Base-by-base conservation (phyloP, 768 basidiomycete genomes). In the Botryobasidium botryosum region DNA sequence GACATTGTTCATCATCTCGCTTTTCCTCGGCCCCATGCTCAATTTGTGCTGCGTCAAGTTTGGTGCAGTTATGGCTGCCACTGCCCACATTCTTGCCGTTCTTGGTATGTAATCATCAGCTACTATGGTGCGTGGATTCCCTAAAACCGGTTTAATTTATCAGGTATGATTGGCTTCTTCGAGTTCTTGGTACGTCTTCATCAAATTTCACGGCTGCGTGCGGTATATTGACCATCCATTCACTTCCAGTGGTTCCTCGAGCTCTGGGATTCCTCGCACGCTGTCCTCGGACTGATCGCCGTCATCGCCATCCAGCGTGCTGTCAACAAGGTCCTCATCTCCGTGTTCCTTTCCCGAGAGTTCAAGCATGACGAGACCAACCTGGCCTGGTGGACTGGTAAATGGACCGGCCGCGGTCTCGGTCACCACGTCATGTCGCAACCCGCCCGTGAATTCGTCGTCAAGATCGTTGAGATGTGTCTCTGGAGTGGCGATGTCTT, bases 301-400 rank as follows among this genome's bases (percentile, higher is more conserved):
- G 80, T 88, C 49, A 83, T 96, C 49, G 74, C 78, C 46, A 84
- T 97, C 46, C 90, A 97, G 58, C 77, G 94, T 41, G 83, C 83
- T 15, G 64, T 96, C 49, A 79, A 91, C 73, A 97, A 97, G 69
- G 69, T 88, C 48, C 66, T 94, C 45, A 97, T 99, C 56, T 69
- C 91, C 0, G 80, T 92, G 49, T 88, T 91, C 74, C 67, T 97
- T 29, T 82, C 90, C 32, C 81, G 94, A 51, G 94, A 99, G 62
- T 94, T 94, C 73, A 99, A 99, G 66, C 90, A 97, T 59, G 94
- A 99, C 59, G 91, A 97, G 63, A 91, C 87, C 28, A 97, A 97
- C 64, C 72, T 87, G 23, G 91, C 91, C 5, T 99, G 92, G 92
- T 99, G 94, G 94, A 92, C 91, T 26, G 91, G 90, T 38, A 70